phyloP scores from a whole-genome alignment of 169 alveolate species.

The Plasmodium gallinaceum region DNA sequence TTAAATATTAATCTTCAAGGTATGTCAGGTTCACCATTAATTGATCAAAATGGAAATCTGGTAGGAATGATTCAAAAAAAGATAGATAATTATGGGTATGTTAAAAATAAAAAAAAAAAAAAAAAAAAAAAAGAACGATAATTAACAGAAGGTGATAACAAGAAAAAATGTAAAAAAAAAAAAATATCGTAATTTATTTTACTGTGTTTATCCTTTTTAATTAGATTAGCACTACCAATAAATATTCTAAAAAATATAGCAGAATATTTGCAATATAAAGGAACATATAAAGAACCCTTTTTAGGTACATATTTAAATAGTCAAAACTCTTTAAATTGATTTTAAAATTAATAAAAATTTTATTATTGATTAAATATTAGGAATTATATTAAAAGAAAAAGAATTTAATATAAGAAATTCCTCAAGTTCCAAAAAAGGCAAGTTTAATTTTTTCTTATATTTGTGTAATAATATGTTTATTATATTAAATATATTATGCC shows the following conservation, averaged over 20 bases:
- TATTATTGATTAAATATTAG: conserved; percentile 10
- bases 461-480: conserved; percentile 1
- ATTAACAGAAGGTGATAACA: neutral
- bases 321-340: neutral
- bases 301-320: conserved; percentile 43
- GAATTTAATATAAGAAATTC: neutral
- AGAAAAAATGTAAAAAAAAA: neutral
- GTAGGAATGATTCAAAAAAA: conserved; percentile 76
- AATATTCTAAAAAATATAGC: conserved; percentile 53
- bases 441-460: too few species aligned
- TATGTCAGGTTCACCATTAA: conserved; percentile 71
- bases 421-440: conserved; percentile 33
- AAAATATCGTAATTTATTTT: neutral
- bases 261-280: conserved; percentile 35
- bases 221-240: conserved; percentile 57
- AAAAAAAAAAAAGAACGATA: neutral
- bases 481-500: neutral
- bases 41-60: conserved; percentile 53
- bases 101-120: neutral
- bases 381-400: conserved; percentile 48
- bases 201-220: neutral
- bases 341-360: conserved; percentile 13
- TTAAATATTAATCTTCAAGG: conserved; percentile 15
- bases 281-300: conserved; percentile 57
- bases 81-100: conserved; percentile 71